Evolutionary conservation across 2,329 filamentous ascomycete species (phyloP).

Genomic region (Coniella lustricola): DNA sequence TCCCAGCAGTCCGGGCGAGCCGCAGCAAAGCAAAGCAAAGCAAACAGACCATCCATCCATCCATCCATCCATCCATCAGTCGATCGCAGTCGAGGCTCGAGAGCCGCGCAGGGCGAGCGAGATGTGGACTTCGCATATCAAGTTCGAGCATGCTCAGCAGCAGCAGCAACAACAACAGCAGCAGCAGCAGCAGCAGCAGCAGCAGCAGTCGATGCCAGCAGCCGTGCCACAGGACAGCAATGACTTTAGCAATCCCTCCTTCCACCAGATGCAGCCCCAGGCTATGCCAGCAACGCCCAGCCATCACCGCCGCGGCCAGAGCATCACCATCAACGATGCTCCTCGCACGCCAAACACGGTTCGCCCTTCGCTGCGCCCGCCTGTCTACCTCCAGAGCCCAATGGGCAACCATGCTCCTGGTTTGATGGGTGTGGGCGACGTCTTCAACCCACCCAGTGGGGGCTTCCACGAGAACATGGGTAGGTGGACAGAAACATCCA

Average conservation of each 20-base stretch:
- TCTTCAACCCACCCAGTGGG: conserved; percentile 7
- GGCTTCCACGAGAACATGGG: conserved; percentile 15
- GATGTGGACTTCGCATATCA: conserved; percentile 16
- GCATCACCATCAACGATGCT: conserved; percentile 10
- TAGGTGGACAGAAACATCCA: conserved; percentile 1
- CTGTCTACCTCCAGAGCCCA: conserved; percentile 16
- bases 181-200: background rate
- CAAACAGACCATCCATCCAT: background rate
- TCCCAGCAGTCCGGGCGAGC: background rate
- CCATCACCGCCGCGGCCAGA: conserved; percentile 15
- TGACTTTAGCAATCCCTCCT: conserved; percentile 14
- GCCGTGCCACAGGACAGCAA: conserved; percentile 4
- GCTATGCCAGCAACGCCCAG: conserved; percentile 14
- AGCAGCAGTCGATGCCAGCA: background rate
- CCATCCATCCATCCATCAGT: too few relatives aligned
- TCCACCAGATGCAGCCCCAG: conserved; percentile 12
- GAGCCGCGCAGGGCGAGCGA: conserved; percentile 1
- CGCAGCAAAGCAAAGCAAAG: background rate
- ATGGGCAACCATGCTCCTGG: conserved; percentile 11
- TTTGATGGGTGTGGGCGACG: conserved; percentile 14
- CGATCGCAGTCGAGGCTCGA: background rate
- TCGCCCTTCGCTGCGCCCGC: conserved; percentile 9
- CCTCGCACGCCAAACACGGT: conserved; percentile 14
- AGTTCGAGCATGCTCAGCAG: conserved; percentile 15
- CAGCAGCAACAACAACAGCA: background rate